Evolutionary conservation across 768 basidiomycete genomes (phyloP), one percentile per base, ranked within the genome.

Genomic region (Dacryopinax primogenitus): DNA sequence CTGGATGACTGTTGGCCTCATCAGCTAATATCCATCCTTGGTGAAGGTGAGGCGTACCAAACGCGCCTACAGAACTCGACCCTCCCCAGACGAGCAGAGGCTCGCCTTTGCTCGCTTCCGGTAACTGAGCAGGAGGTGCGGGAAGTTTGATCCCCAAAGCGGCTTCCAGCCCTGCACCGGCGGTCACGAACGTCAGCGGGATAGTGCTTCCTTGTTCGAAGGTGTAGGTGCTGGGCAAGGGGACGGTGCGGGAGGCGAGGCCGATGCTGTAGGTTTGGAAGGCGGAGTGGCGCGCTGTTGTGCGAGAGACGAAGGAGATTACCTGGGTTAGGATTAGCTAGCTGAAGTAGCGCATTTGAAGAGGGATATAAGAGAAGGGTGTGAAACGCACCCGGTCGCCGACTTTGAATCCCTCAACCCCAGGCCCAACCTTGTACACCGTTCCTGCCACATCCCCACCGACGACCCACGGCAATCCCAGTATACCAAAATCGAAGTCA

Each of bases 171-270:
- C 77, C 77, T 68, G 76, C 76, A 65, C 76, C 78, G 1, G 77
- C 74, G 23, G 75, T 77, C 62, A 78, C 74, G 62, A 78, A 79
- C 68, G 78, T 78, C 67, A 78, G 78, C 13, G 79, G 77, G 45
- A 78, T 69, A 0, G 77, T 75, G 12, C 76, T 74, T 3, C 78
- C 79, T 21, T 69, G 74, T 12, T 75, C 77, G 4, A 81, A 58
- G 13, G 66, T 63, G 44, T 63, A 45, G 15, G 13, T 23, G n/a
- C 41, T 30, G 18, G 66, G 66, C 1, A 66, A 47, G 28, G 63
- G 63, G 28, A 63, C 62, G 23, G 65, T 63, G 0, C 62, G 71
- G 0, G 77, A 62, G 33, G 79, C 62, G 21, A 63, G 72, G 58
- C 75, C 75, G 7, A 81, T 80, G 33, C 83, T 73, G 79, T 82